Base-by-base conservation (phyloP, 345 rosid genomes). In the Ricinus communis region DNA sequence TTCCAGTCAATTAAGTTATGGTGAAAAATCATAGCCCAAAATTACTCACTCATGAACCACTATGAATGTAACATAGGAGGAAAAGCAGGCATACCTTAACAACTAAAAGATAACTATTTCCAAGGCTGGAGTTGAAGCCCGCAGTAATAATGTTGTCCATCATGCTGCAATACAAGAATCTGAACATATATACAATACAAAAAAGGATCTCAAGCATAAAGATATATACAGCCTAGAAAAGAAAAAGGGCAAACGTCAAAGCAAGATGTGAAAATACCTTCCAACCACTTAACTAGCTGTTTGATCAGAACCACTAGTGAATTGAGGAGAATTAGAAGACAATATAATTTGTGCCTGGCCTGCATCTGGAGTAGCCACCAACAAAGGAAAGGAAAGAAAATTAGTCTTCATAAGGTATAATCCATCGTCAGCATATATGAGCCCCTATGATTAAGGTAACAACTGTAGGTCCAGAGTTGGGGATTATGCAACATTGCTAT, bases 221-320 rank as follows among this genome's bases (percentile, higher is more conserved):
- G 5, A 38, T n/a, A 40, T 5, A 41, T 15, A 40, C 15, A 41
- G 13, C 13, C 11, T 36, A 8, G 5, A 15, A 62, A 21, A 10
- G 50, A 24, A 38, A 21, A 36, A 21, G 19, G 14, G 47, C 49
- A 61, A 16, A 2, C 38, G 11, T 18, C 4, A 62, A 43, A 41
- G 30, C 28, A 41, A 40, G n/a, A 62, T 21, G 21, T 24, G 19
- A 27, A 16, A 8, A 38, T 14, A 53, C 33, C 54, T 22, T 18
- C 40, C 69, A 31, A 43, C 30, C 54, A 55, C 5, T 72, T 45
- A 65, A 27, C 64, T 25, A 18, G 62, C 22, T 45, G 33, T 65
- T 65, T 65, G 63, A 65, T 65, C 64, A 66, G 71, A 46, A 16
- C 71, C 70, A 16, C 65, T 56, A 65, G 65, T 51, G 51, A 65